A percentile compares a stretch with the other conserved stretches of the same genome.
These are phyloP conservation scores for Lycium ferocissimum DNA, from an alignment of 257 asterid genomes.

Conservation along the genomic window DNA sequence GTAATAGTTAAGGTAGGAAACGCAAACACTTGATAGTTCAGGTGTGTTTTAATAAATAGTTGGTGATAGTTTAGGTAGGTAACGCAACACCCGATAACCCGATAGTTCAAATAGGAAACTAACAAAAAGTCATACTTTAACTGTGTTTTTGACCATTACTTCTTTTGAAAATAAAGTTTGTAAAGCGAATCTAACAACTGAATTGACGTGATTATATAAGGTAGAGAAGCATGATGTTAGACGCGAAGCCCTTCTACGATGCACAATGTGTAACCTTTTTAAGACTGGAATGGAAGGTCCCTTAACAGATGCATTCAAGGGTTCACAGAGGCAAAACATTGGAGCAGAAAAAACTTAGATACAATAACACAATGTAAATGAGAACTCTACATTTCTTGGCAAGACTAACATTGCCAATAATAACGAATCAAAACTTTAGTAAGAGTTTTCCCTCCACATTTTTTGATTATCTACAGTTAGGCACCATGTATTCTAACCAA, in stretches of 20 bases:
- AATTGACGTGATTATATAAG: neutral
- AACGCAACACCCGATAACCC: no score
- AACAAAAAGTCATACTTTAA: no score
- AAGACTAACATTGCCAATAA: neutral
- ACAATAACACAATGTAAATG: neutral
- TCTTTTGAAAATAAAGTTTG: no score
- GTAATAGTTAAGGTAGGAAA: no score
- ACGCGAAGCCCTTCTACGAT: neutral
- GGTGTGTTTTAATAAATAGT: no score
- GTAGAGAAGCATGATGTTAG: neutral
- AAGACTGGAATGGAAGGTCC: neutral
- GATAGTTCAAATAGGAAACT: no score
- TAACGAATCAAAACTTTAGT: slow-evolving; percentile 15
- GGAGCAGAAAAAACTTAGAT: neutral
- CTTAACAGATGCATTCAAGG: neutral
- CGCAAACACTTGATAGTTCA: no score
- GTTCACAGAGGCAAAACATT: no score
- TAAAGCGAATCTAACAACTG: neutral
- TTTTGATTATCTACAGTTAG: slow-evolving; percentile 23
- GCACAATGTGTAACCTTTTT: neutral
- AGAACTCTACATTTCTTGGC: neutral
- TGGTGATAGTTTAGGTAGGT: no score
- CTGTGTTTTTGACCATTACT: no score
- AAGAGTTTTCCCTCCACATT: slow-evolving; percentile 10
- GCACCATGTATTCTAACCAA: slow-evolving; percentile 16